A percentile compares a stretch with the other conserved stretches of the same genome.
Conservation (phyloP, 2,329 filamentous ascomycete genomes). For the Diaporthe sp. region DNA sequence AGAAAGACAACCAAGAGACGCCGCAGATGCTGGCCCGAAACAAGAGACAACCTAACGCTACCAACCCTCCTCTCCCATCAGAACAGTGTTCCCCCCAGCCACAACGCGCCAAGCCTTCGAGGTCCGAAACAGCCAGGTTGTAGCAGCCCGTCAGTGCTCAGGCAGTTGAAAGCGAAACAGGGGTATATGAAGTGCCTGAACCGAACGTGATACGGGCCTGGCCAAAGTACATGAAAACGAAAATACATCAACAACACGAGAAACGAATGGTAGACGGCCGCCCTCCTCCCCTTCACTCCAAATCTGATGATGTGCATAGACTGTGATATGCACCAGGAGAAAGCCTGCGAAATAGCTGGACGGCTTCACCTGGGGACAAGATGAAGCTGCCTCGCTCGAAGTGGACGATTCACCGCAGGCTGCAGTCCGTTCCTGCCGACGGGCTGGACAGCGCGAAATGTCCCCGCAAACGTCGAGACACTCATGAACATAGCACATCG, state of each 20-base stretch:
- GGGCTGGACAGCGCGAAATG: too few species aligned
- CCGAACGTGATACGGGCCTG: conserved; percentile 24
- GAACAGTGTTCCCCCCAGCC: background rate
- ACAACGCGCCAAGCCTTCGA: background rate
- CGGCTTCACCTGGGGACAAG: background rate
- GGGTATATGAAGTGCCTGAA: conserved; percentile 32
- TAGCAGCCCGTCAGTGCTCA: background rate
- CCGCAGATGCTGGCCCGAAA: conserved; percentile 16
- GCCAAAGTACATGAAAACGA: conserved; percentile 15
- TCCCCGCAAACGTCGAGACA: too few species aligned
- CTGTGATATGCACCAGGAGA: background rate
- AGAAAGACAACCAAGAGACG: background rate
- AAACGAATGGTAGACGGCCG: conserved; percentile 22
- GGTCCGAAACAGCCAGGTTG: background rate
- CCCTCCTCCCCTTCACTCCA: background rate
- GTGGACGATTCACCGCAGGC: too few species aligned
- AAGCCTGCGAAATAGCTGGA: background rate
- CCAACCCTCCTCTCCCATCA: background rate
- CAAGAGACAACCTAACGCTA: background rate
- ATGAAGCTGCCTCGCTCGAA: background rate
- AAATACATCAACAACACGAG: background rate
- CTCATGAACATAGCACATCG: conserved; percentile 65
- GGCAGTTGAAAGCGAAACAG: conserved; percentile 27
- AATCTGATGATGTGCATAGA: background rate
- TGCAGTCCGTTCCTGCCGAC: background rate